Evolutionary conservation across 225 moss, liverwort and hornwort genomes (phyloP).

Genomic region (Climacium dendroides): DNA sequence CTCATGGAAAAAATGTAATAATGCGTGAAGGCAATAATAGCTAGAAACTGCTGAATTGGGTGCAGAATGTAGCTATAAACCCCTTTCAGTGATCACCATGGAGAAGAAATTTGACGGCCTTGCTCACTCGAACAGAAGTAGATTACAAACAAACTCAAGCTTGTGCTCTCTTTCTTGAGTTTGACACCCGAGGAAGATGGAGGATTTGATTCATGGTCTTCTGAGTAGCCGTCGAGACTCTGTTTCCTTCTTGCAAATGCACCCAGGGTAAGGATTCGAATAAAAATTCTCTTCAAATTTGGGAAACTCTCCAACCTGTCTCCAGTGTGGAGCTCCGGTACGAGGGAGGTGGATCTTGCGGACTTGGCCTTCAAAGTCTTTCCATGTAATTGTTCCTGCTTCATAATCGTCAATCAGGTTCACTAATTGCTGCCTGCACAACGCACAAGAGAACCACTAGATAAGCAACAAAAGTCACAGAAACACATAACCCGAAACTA

Average conservation of each 20-base stretch:
- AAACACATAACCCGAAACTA: background rate
- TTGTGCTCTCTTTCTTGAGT: background rate
- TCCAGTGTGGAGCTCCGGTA: constrained; percentile 41
- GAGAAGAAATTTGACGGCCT: background rate
- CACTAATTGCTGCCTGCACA: constrained; percentile 40
- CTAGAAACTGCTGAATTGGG: constrained; percentile 1
- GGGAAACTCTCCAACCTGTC: constrained; percentile 23
- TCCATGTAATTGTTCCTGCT: constrained; percentile 26
- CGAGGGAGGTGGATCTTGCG: constrained; percentile 25
- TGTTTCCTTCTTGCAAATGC: constrained; percentile 43
- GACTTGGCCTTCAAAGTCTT: constrained; percentile 25
- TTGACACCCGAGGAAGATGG: background rate
- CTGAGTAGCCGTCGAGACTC: constrained; percentile 8
- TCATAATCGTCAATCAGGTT: constrained; percentile 46
- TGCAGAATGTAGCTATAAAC: constrained; percentile 22
- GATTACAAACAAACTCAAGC: constrained; percentile 4
- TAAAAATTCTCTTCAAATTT: constrained; percentile 70
- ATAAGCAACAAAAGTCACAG: background rate
- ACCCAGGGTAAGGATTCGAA: constrained; percentile 67
- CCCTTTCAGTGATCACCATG: constrained; percentile 1
- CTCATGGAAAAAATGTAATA: background rate
- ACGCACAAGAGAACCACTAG: background rate
- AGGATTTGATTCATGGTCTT: background rate
- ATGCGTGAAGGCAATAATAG: constrained; percentile 3
- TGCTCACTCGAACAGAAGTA: background rate